Evolutionary conservation across 805 yeast species (phyloP).

Genomic region (Scheffersomyces amazonensis): DNA sequence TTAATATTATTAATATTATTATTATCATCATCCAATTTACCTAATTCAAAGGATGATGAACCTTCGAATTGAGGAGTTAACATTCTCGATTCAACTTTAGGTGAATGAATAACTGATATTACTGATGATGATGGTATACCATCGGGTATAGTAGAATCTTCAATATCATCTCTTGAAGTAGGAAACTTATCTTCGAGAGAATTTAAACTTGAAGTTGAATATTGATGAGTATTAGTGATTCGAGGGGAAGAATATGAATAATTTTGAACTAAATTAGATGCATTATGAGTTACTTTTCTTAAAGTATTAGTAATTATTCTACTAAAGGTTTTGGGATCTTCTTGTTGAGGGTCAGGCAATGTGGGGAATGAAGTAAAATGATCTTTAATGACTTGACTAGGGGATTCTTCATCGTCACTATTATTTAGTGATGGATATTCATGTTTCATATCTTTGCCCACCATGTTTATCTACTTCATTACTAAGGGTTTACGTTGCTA

Average conservation of each 20-base stretch:
- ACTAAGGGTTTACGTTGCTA: no score
- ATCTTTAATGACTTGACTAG: conserved; percentile 3
- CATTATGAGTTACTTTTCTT: conserved; percentile 41
- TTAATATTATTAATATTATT: not conserved
- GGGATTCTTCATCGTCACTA: conserved; percentile 11
- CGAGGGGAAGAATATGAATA: conserved; percentile 9
- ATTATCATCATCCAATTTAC: not conserved
- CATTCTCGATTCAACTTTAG: not conserved
- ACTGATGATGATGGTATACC: not conserved
- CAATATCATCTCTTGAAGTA: not conserved
- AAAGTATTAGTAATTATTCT: conserved; percentile 35
- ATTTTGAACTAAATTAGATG: conserved; percentile 32
- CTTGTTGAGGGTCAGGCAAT: conserved; percentile 40
- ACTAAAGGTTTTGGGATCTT: conserved; percentile 29
- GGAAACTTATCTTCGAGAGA: not conserved
- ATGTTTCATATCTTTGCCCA: not conserved
- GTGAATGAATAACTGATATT: not conserved
- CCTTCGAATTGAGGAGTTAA: not conserved
- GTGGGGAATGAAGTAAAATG: conserved; percentile 44
- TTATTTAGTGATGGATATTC: conserved; percentile 7
- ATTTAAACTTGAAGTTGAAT: not conserved
- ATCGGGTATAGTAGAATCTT: not conserved
- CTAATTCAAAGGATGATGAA: not conserved
- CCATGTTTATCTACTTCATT: not conserved
- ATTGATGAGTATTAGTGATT: not conserved